Base-by-base conservation (phyloP, 805 yeast species). In the Starmerella floris region DNA sequence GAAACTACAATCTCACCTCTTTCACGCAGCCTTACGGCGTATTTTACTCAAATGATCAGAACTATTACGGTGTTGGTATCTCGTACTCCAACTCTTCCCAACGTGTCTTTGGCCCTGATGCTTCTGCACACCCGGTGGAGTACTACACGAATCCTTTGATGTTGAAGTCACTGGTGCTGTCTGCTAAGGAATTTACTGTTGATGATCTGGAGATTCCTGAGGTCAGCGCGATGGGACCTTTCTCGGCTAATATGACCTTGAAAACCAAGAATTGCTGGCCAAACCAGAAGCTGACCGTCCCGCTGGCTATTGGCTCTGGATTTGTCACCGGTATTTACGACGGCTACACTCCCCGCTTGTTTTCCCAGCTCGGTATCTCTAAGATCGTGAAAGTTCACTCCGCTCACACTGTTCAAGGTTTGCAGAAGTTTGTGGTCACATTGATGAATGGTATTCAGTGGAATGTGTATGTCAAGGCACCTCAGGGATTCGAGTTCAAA, bases 271-370 rank as follows among this genome's bases (percentile, higher is more conserved):
- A 39, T 23, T 20, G 37, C 39, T 42, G 41, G 41, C 42, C 48
- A 1, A 31, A 36, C 40, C 48, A 46, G 34, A 23, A 30, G 15
- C 35, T 50, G 11, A 65, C 66, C 26, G 48, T 72, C 37, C 87
- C 88, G 3, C 55, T 81, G 42, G 81, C 79, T 5, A 87, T 80
- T 59, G 96, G 96, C 42, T 69, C 70, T 70, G 95, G 95, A 5
- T 76, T 82, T 48, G 73, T 82, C 15, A 79, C 94, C 26, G 83
- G 77, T 23, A 60, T 72, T 22, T 70, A 70, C 52, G 59, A 69
- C 51, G 51, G 53, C 11, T 60, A 74, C 50, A 62, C 69, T 23
- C 71, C 77, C 16, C 51, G 58, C 19, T 51, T 76, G 23, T 64
- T 62, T 48, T 63, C 76, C 2, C 65, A 64, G 44, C 61, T 69